These are phyloP conservation scores for Myxozyma geophila DNA, from an alignment of 805 yeast genomes.

Conservation along the genomic window DNA sequence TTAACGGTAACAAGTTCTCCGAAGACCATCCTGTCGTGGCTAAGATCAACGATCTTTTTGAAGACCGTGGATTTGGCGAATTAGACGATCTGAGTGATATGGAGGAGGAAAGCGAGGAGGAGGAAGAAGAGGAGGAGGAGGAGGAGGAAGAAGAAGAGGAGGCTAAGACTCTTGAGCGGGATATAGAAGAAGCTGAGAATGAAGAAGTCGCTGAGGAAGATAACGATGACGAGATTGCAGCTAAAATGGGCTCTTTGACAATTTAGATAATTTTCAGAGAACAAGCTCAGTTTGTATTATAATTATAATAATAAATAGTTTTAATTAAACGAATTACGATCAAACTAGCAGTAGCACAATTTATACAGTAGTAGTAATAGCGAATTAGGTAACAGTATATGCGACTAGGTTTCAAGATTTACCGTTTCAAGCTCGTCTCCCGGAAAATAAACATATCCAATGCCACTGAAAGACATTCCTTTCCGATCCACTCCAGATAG, in stretches of 20 bases:
- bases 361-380: not conserved
- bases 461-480: conserved; percentile 48
- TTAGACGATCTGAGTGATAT: conserved; percentile 93
- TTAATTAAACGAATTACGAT: not conserved
- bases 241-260: conserved; percentile 60
- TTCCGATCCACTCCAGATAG: conserved; percentile 57
- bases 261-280: conserved; percentile 40
- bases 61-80: conserved; percentile 75
- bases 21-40: conserved; percentile 81
- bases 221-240: conserved; percentile 48
- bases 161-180: conserved; percentile 54
- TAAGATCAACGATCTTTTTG: conserved; percentile 64
- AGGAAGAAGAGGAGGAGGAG: conserved; percentile 62
- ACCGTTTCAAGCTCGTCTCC: conserved; percentile 13
- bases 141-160: conserved; percentile 43
- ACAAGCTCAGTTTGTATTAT: not conserved
- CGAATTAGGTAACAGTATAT: not conserved
- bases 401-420: not conserved
- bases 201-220: conserved; percentile 47
- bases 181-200: conserved; percentile 49
- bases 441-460: conserved; percentile 46
- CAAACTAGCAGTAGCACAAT: not conserved
- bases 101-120: conserved; percentile 68
- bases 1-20: conserved; percentile 91
- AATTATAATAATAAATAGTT: not conserved